phyloP scores from a whole-genome alignment of 768 basidiomycete genomes.

The Dacryopinax primogenitus region DNA sequence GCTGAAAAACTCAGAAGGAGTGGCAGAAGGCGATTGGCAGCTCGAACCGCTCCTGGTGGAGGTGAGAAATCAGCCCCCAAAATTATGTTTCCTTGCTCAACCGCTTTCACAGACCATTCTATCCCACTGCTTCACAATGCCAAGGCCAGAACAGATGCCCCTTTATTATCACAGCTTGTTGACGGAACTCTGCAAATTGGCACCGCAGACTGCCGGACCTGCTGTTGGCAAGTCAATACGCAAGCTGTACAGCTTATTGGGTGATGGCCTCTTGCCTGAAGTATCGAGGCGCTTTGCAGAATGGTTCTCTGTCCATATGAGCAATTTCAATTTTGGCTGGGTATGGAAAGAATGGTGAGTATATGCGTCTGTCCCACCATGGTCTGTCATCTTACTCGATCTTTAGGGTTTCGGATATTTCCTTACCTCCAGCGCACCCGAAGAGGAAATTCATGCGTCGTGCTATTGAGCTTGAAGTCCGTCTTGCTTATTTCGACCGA shows the following conservation, averaged over 20 bases:
- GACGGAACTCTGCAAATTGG: conserved; percentile 89
- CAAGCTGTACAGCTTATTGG: conserved; percentile 64
- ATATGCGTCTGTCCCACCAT: neutral
- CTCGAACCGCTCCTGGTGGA: conserved; percentile 82
- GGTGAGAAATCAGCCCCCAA: conserved; percentile 30
- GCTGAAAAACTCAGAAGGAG: conserved; percentile 45
- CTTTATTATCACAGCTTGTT: conserved; percentile 81
- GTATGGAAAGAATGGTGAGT: conserved; percentile 97
- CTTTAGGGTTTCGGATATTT: conserved; percentile 72
- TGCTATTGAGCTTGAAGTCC: conserved; percentile 76
- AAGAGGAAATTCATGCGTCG: conserved; percentile 77
- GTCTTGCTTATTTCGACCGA: conserved; percentile 86
- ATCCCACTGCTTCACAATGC: conserved; percentile 59
- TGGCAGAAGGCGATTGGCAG: conserved; percentile 60
- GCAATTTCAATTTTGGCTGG: conserved; percentile 96
- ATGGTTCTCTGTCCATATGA: conserved; percentile 94
- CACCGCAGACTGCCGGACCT: conserved; percentile 82
- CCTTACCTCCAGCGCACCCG: conserved; percentile 62
- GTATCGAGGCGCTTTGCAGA: conserved; percentile 70
- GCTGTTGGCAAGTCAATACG: conserved; percentile 93
- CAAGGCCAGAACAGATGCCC: conserved; percentile 59
- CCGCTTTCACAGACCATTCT: conserved; percentile 49
- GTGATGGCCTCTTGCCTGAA: conserved; percentile 79
- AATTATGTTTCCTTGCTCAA: neutral
- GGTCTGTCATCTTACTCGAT: neutral